phyloP scores from a whole-genome alignment of 2,329 filamentous ascomycete genomes.

The Emericellopsis atlantica region DNA sequence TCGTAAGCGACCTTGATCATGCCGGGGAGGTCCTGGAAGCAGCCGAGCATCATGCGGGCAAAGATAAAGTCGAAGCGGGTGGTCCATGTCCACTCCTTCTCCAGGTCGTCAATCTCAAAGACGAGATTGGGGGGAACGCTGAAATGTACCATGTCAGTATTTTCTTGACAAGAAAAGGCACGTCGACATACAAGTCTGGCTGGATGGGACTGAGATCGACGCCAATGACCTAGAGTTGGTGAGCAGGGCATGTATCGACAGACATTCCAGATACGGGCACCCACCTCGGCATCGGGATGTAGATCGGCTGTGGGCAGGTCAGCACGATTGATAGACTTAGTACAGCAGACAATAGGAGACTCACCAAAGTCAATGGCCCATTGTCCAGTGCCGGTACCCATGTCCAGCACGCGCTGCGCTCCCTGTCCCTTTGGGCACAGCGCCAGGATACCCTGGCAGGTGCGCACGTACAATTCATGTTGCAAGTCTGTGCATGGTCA shows the following conservation, averaged over 20 bases:
- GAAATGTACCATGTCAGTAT: background rate
- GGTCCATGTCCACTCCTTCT: constrained; percentile 19
- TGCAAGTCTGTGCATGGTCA: background rate
- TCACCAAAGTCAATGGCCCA: constrained; percentile 18
- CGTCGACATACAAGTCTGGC: constrained; percentile 6
- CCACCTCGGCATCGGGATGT: constrained; percentile 9
- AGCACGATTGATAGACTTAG: constrained; percentile 6
- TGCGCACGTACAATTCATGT: background rate
- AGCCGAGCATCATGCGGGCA: constrained; percentile 16
- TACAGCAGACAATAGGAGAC: constrained; percentile 10
- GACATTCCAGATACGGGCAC: background rate
- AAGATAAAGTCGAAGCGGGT: constrained; percentile 22
- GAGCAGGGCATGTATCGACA: background rate
- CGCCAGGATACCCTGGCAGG: background rate
- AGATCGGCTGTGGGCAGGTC: constrained; percentile 2
- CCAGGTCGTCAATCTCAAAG: constrained; percentile 28
- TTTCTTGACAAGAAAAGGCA: too few species aligned
- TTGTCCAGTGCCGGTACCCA: constrained; percentile 17
- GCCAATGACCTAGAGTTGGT: constrained; percentile 8
- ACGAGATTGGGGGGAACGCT: constrained; percentile 28
- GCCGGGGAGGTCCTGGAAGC: constrained; percentile 12
- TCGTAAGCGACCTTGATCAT: constrained; percentile 10
- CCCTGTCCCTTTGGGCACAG: background rate
- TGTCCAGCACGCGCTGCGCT: constrained; percentile 14
- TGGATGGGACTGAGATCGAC: constrained; percentile 22